Evolutionary conservation across 345 rosid genomes (phyloP).

Genomic region (Sisymbrium altissimum): DNA sequence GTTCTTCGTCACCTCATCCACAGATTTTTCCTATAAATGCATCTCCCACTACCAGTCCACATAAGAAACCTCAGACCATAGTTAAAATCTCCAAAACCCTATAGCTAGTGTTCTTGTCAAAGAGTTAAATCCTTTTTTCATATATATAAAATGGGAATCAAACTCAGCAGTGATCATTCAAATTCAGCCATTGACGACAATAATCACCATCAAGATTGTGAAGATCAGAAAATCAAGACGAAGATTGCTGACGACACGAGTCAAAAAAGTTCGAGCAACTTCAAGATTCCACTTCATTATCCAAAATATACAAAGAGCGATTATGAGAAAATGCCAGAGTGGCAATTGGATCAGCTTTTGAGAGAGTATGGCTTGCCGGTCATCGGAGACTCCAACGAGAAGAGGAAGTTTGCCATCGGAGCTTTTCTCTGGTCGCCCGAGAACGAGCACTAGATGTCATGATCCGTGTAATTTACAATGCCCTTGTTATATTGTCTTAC

Average conservation of each 20-base stretch:
- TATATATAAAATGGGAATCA: slow-evolving; percentile 19
- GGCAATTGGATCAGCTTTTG: slow-evolving; percentile 52
- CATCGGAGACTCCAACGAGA: slow-evolving; percentile 41
- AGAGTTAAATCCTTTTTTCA: neutral
- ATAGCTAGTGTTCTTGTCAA: slow-evolving; percentile 1
- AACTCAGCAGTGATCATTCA: slow-evolving; percentile 2
- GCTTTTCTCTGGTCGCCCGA: slow-evolving; percentile 59
- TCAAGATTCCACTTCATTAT: slow-evolving; percentile 60
- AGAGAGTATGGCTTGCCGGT: slow-evolving; percentile 51
- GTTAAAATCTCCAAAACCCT: neutral
- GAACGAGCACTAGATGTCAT: slow-evolving; percentile 3
- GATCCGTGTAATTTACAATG: neutral
- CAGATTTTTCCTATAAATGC: slow-evolving; percentile 9
- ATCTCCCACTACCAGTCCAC: neutral
- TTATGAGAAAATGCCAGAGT: slow-evolving; percentile 57
- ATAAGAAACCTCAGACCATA: slow-evolving; percentile 5
- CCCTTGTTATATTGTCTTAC: neutral
- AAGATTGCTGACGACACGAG: neutral
- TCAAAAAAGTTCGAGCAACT: slow-evolving; percentile 11
- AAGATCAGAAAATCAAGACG: slow-evolving; percentile 1
- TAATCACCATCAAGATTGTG: slow-evolving; percentile 10
- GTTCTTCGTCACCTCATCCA: slow-evolving; percentile 15
- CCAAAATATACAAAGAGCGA: slow-evolving; percentile 53
- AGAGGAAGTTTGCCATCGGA: slow-evolving; percentile 58
- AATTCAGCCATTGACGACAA: neutral